Base-by-base conservation (phyloP, 345 rosid genomes). In the Noccaea bulbosa region DNA sequence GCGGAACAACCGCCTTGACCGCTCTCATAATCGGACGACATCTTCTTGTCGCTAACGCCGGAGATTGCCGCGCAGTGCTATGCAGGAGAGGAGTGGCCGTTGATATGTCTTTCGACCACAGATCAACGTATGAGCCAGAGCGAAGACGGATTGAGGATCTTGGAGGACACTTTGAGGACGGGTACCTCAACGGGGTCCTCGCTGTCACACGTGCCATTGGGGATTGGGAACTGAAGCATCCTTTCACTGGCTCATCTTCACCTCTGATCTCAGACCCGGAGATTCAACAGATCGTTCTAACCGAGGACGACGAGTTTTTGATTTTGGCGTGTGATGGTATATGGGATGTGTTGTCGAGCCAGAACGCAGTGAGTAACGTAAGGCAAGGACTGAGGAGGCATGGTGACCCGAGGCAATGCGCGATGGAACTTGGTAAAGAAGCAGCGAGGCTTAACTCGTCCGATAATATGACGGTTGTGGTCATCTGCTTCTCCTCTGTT, bases 221-320 rank as follows among this genome's bases (percentile, higher is more conserved):
- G 0, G 84, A 89, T 67, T 85, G 92, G 2, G 83, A 91, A 72
- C 84, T 91, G 7, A 81, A 87, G 91, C 85, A 85, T 47, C 74
- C 70, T 43, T 61, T 55, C 46, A 14, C 30, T 27, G 37, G 15
- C 5, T 74, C 78, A 53, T 62, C 62, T 33, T 89, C 96, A 0
- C 97, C 92, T 27, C 72, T 93, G 77, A 93, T 82, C 58, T 92
- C 91, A 1, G 92, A 87, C 69, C 98, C 98, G 14, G 94, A 93
- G 79, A 85, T 89, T 11, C 88, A 78, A 68, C 71, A 80, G 70
- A 74, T 83, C 14, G 71, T 82, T 10, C 71, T 93, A 30, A 83
- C 81, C 38, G 80, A 77, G 49, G 97, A 91, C 11, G 96, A 93
- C 8, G 96, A 93, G 77, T 93, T 88, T 79, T 76, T 93, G 70